A percentile compares a stretch with the other conserved stretches of the same genome.
These are phyloP conservation scores for Populus simonii DNA, from an alignment of 345 rosid species.

Conservation along the genomic window DNA sequence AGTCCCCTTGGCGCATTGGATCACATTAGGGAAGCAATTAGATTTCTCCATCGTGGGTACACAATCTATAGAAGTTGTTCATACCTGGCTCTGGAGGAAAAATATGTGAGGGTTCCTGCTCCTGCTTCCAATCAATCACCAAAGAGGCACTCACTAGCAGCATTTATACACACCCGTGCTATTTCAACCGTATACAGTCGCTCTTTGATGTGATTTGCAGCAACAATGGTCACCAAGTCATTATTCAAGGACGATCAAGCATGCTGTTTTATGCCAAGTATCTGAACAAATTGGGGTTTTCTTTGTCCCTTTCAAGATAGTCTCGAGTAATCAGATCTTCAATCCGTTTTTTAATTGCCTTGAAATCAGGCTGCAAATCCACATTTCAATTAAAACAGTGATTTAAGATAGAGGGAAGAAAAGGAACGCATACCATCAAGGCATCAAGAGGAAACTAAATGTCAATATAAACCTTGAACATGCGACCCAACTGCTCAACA, in stretches of 20 bases:
- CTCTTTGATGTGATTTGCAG: conserved; percentile 7
- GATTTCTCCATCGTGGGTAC: conserved; percentile 21
- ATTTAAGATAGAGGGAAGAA: background rate
- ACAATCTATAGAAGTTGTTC: conserved; percentile 12
- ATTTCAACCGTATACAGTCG: conserved; percentile 2
- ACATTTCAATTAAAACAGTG: background rate
- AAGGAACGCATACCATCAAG: background rate
- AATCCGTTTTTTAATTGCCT: conserved; percentile 36
- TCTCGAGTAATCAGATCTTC: conserved; percentile 41
- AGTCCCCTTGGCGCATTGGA: conserved; percentile 6
- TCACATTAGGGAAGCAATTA: conserved; percentile 20
- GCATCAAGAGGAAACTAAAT: background rate
- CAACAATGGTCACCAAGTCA: conserved; percentile 13
- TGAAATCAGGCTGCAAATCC: conserved; percentile 45
- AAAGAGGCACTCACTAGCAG: conserved; percentile 10
- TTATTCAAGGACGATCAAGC: conserved; percentile 7
- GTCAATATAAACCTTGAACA: conserved; percentile 30
- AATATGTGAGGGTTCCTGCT: conserved; percentile 33
- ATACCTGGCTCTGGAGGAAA: conserved; percentile 32
- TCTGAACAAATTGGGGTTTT: conserved; percentile 27
- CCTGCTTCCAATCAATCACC: conserved; percentile 21
- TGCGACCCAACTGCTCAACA: conserved; percentile 34
- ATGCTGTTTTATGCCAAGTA: conserved; percentile 32
- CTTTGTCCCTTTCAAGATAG: conserved; percentile 39
- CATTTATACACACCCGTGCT: conserved; percentile 20